Conservation (phyloP, 208 protist genomes). For the Porcisia deanei region DNA sequence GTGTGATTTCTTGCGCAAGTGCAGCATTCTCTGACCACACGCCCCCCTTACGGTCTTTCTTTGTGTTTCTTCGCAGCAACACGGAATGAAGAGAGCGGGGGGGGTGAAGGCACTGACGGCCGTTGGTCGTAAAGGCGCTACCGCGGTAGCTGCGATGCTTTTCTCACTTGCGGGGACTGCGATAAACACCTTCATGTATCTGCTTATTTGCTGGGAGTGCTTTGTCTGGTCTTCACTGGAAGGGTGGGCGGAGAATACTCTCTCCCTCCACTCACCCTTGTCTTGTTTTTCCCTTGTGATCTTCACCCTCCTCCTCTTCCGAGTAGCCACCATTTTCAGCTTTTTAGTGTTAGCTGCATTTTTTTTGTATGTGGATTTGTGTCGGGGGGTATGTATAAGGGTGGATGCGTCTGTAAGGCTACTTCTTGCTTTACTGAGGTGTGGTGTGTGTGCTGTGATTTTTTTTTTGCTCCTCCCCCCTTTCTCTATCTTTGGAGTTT, state of each 20-base stretch:
- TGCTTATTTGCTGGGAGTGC: not conserved
- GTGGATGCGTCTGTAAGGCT: slow-evolving; percentile 2
- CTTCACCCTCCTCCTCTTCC: not conserved
- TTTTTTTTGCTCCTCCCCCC: not conserved
- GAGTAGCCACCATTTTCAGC: not conserved
- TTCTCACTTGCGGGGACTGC: not conserved
- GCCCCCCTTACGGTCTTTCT: not conserved
- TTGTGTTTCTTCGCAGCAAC: not conserved
- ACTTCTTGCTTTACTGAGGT: not conserved
- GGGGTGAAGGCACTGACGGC: not conserved
- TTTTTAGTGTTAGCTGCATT: not conserved
- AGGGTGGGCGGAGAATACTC: not conserved
- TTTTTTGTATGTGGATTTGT: not conserved
- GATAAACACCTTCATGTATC: slow-evolving; percentile 8
- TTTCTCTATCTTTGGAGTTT: not conserved
- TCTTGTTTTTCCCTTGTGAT: not conserved
- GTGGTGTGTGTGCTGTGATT: not conserved
- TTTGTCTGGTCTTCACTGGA: not conserved
- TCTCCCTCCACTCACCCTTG: not conserved
- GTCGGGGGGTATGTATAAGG: not conserved
- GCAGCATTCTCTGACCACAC: too few species aligned
- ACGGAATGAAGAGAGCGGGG: not conserved
- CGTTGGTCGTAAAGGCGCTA: not conserved
- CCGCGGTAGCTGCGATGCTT: not conserved
- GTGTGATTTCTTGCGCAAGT: too few species aligned